Conservation (phyloP, 345 rosid genomes). For the Eucalyptus decipiens region DNA sequence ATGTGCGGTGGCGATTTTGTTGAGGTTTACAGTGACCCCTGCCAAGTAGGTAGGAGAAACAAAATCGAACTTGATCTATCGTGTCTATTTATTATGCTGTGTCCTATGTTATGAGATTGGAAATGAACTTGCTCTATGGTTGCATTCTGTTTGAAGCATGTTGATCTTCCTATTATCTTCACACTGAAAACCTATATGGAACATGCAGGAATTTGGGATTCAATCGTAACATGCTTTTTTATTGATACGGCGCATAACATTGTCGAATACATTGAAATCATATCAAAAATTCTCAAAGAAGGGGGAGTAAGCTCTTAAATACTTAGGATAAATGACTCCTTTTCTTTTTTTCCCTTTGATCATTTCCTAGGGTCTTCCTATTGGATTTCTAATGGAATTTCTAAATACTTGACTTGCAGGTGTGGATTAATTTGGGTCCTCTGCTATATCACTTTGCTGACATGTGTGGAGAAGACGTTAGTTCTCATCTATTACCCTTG, state of each 20-base stretch:
- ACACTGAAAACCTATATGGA: neutral
- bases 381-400: neutral
- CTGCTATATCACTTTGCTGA: conserved; percentile 92
- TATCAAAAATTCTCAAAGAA: conserved; percentile 82
- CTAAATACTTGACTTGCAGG: conserved; percentile 19
- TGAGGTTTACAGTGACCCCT: conserved; percentile 79
- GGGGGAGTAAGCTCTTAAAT: conserved; percentile 63
- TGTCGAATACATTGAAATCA: conserved; percentile 85
- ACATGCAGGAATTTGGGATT: conserved; percentile 92
- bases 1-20: conserved; percentile 99
- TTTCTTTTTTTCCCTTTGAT: neutral
- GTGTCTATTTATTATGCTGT: neutral
- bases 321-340: neutral
- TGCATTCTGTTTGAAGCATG: neutral
- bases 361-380: neutral
- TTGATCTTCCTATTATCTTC: neutral
- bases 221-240: conserved; percentile 90
- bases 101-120: neutral
- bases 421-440: conserved; percentile 97
- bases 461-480: conserved; percentile 73
- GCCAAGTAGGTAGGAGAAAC: conserved; percentile 60
- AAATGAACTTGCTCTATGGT: neutral
- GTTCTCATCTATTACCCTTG: neutral
- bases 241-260: conserved; percentile 95
- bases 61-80: neutral